Evolutionary conservation across 495 filamentous ascomycete species (phyloP).

Genomic region (Neurospora sp.): DNA sequence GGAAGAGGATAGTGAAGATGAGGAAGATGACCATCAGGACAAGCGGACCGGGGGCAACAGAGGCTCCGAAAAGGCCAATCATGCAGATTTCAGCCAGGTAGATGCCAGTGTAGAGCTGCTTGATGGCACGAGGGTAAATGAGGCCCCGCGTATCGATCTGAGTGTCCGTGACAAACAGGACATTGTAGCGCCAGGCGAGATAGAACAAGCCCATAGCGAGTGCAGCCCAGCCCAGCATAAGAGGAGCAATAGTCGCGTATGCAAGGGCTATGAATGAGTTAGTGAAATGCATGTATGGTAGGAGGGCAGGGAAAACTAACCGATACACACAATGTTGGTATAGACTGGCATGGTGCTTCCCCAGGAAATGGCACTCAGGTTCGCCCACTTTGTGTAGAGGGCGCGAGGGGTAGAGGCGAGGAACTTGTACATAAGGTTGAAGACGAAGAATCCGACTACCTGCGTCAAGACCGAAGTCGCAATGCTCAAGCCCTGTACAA

Average conservation of each 20-base stretch:
- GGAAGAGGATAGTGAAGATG: constrained; percentile 71
- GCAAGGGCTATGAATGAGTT: constrained; percentile 48
- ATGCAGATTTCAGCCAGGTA: constrained; percentile 80
- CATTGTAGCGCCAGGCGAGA: constrained; percentile 87
- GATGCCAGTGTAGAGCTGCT: constrained; percentile 81
- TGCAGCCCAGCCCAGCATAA: constrained; percentile 79
- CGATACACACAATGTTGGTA: constrained; percentile 78
- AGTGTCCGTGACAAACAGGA: constrained; percentile 82
- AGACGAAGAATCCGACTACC: constrained; percentile 65
- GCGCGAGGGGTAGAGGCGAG: constrained; percentile 46
- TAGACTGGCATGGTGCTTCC: constrained; percentile 82
- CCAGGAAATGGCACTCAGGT: constrained; percentile 60
- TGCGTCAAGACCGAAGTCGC: constrained; percentile 66
- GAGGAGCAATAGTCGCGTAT: constrained; percentile 83
- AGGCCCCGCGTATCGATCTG: constrained; percentile 84
- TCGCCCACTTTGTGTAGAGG: constrained; percentile 51
- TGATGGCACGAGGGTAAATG: constrained; percentile 77
- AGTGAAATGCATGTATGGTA: not conserved
- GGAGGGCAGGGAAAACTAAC: constrained; percentile 26
- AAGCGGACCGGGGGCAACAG: constrained; percentile 60
- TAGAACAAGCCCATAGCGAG: constrained; percentile 83
- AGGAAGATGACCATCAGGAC: constrained; percentile 77
- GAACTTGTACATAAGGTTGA: constrained; percentile 63
- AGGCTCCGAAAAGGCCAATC: constrained; percentile 81
- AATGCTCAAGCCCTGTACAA: constrained; percentile 84